Percentiles rank a stretch among this genome's conserved stretches.
These are phyloP conservation scores for Pseudozyma sp. DNA, from an alignment of 1,284 basidiomycete species.

Conservation along the genomic window DNA sequence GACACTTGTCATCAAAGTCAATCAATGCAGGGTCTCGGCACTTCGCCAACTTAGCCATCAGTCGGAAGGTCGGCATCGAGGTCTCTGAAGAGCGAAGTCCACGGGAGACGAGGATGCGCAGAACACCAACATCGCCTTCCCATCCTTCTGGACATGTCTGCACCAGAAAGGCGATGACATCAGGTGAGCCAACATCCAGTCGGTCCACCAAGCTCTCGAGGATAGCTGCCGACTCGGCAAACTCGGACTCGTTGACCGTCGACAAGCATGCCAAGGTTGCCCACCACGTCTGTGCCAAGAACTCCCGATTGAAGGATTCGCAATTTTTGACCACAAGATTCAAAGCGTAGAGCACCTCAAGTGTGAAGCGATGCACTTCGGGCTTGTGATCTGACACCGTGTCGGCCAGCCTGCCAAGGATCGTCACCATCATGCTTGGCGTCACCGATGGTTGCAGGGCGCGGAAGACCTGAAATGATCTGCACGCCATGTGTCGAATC, in stretches of 20 bases:
- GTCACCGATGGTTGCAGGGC: constrained; percentile 81
- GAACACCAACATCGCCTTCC: constrained; percentile 75
- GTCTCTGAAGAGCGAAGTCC: constrained; percentile 85
- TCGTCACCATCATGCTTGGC: constrained; percentile 80
- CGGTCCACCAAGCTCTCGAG: constrained; percentile 79
- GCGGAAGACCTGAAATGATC: constrained; percentile 90
- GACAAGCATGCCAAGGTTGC: constrained; percentile 82
- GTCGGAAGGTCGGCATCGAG: constrained; percentile 77
- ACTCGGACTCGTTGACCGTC: constrained; percentile 86
- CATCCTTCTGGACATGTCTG: constrained; percentile 80
- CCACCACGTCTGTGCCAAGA: constrained; percentile 88
- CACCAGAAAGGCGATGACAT: constrained; percentile 76
- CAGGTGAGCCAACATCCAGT: constrained; percentile 79
- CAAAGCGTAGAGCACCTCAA: constrained; percentile 84
- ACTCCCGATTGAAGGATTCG: constrained; percentile 75
- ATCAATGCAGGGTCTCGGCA: constrained; percentile 78
- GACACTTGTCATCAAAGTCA: constrained; percentile 75
- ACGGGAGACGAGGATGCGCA: constrained; percentile 82
- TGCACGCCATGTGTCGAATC: constrained; percentile 85
- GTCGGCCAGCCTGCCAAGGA: constrained; percentile 85
- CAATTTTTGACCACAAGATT: constrained; percentile 76
- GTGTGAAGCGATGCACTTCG: constrained; percentile 83
- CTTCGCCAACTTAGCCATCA: constrained; percentile 78
- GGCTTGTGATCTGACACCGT: constrained; percentile 80
- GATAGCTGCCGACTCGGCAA: constrained; percentile 77